Evolutionary conservation across 805 yeast genomes (phyloP).

Genomic region (Maudiozyma saulgeensis): DNA sequence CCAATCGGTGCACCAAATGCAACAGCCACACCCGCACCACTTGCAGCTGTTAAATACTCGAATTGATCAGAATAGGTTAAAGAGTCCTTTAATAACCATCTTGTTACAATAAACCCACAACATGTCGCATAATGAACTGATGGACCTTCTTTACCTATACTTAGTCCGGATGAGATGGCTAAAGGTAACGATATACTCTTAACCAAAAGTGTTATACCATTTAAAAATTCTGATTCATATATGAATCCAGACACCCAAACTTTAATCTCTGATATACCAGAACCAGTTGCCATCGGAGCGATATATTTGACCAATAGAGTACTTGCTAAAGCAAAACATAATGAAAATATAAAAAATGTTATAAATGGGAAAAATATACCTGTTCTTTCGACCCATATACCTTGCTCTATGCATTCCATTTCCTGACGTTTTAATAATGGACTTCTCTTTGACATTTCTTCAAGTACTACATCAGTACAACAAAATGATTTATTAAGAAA

Average conservation of each 20-base stretch:
- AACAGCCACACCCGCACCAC: constrained; percentile 98
- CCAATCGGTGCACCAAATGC: constrained; percentile 97
- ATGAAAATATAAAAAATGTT: constrained; percentile 49
- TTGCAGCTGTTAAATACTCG: constrained; percentile 64
- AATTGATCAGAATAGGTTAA: constrained; percentile 26
- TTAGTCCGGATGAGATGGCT: constrained; percentile 85
- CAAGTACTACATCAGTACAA: constrained; percentile 33
- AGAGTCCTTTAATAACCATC: constrained; percentile 35
- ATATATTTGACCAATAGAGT: constrained; percentile 57
- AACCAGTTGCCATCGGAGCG: constrained; percentile 92
- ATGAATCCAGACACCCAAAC: constrained; percentile 87
- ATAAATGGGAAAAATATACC: constrained; percentile 38
- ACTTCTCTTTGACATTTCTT: constrained; percentile 37
- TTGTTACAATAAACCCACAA: constrained; percentile 75
- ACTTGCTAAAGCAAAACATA: constrained; percentile 52
- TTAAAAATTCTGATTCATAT: constrained; percentile 61
- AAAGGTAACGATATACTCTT: constrained; percentile 79
- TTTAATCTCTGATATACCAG: constrained; percentile 95
- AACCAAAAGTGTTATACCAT: constrained; percentile 58
- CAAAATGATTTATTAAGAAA: constrained; percentile 70
- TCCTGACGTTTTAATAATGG: constrained; percentile 25
- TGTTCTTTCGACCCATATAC: constrained; percentile 61
- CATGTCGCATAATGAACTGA: constrained; percentile 96
- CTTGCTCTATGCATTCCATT: constrained; percentile 39
- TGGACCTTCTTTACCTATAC: constrained; percentile 97